Evolutionary conservation across 176 grass and related monocot species (phyloP).

Genomic region (Echinochloa phyllopogon): DNA sequence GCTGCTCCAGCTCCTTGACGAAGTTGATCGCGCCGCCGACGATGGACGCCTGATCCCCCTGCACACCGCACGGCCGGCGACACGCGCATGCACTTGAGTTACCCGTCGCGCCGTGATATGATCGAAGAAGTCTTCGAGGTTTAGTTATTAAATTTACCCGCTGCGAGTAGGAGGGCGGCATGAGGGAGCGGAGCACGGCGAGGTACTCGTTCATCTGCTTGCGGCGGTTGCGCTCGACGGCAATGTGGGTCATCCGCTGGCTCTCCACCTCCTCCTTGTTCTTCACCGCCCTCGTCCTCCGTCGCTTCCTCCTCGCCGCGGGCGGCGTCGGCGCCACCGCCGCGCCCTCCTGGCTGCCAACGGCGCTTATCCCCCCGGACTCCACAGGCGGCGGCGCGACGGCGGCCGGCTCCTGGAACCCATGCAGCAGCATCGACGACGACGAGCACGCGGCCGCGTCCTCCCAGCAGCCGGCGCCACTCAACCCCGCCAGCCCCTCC

Average conservation of each 20-base stretch:
- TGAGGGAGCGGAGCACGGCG: constrained; percentile 75
- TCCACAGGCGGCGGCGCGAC: constrained; percentile 7
- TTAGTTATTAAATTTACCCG: constrained; percentile 44
- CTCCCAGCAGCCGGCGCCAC: constrained; percentile 17
- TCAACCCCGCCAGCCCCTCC: constrained; percentile 31
- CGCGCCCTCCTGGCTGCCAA: constrained; percentile 1
- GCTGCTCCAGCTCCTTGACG: constrained; percentile 95
- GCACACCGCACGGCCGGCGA: not conserved
- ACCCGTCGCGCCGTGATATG: too few relatives aligned
- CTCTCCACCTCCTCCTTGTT: constrained; percentile 91
- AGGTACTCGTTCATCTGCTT: constrained; percentile 98
- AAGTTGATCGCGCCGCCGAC: constrained; percentile 92
- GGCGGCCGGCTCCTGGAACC: constrained; percentile 40
- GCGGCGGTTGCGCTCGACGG: constrained; percentile 96
- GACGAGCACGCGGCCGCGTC: constrained; percentile 35
- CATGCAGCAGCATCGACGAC: constrained; percentile 50
- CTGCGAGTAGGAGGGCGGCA: constrained; percentile 78
- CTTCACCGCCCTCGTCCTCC: constrained; percentile 67
- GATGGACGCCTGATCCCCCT: constrained; percentile 97
- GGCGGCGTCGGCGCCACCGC: not conserved
- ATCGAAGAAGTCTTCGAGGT: too few relatives aligned
- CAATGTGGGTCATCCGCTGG: constrained; percentile 99
- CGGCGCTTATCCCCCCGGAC: not conserved
- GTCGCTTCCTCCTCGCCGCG: constrained; percentile 64
- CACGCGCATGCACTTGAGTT: not conserved